Evolutionary conservation across 495 filamentous ascomycete species (phyloP), one percentile per base, ranked within the genome.

Genomic region (Penicillium tannophilum): DNA sequence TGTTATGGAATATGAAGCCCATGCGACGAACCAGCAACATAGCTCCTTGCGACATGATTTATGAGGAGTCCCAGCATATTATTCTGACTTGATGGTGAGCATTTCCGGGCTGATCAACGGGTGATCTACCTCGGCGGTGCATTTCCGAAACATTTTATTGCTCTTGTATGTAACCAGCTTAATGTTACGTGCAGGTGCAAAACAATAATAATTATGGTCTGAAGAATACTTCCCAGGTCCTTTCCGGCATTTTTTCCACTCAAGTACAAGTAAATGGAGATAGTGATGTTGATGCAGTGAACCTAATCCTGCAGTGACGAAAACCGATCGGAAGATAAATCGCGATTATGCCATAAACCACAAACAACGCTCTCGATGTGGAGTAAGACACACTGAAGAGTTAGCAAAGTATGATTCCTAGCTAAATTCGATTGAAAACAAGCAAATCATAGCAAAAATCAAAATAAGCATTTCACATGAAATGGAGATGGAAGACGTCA

Each of bases 101-200:
- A 55, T 62, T 52, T 48, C 54, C 46, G 39, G 41, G 60, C 53
- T 54, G 57, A 63, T 55, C 65, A 65, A 44, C 42, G 9, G 50
- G 59, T 61, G 65, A 48, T 64, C 59, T 58, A 54, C 46, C 33
- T 64, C 43, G 58, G 56, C 36, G 46, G 28, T 61, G 62, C 55
- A 52, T 55, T 60, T 60, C 26, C 49, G 49, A 43, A 35, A 26
- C 43, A 47, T 36, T 52, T 14, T 46, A 31, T 49, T 33, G 28
- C 31, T 43, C 19, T 55, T 50, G 17, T 51, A 55, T 53, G 31
- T 43, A 20, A 19, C 23, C n/a, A 30, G 33, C 45, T 56, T 56
- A 33, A 54, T 35, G 41, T 48, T 36, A 55, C 45, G 2, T 4
- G 44, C 39, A 5, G 16, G 16, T 17, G 17, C 16, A 41, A 5